These are phyloP conservation scores for Populus tremula DNA, from an alignment of 345 rosid genomes.

Conservation along the genomic window DNA sequence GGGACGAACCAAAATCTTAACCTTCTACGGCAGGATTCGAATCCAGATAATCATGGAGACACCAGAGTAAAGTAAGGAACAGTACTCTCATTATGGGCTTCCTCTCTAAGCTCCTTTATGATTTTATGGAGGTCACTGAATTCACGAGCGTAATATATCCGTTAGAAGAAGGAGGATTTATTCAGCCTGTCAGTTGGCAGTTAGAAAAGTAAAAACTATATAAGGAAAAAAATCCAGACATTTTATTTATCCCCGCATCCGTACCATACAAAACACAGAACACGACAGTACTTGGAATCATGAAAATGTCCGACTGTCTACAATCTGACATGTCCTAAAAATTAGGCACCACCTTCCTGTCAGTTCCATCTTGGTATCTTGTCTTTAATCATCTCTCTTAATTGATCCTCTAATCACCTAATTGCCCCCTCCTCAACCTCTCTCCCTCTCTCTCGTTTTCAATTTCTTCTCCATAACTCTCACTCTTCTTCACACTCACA, in stretches of 20 bases:
- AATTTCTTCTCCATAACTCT: background rate
- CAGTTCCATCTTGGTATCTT: constrained; percentile 6
- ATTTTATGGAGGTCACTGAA: no score
- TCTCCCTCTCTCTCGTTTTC: background rate
- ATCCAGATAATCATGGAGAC: no score
- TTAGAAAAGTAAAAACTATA: background rate
- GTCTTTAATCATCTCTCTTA: background rate
- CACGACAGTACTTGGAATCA: no score
- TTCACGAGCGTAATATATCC: no score
- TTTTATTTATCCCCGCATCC: background rate
- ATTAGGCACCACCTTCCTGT: constrained; percentile 4
- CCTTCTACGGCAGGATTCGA: no score
- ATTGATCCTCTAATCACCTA: constrained; percentile 7
- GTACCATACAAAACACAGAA: background rate
- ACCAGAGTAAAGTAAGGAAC: no score
- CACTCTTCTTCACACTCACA: background rate
- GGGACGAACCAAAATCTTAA: no score
- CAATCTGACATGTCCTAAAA: background rate
- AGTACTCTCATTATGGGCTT: no score
- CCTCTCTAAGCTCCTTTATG: no score
- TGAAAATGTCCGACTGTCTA: no score
- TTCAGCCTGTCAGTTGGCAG: background rate
- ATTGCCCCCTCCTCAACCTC: background rate
- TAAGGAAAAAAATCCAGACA: background rate
- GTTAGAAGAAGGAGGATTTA: no score